Evolutionary conservation across 164 flowering plant species (phyloP).

Genomic region (Saururus chinensis): DNA sequence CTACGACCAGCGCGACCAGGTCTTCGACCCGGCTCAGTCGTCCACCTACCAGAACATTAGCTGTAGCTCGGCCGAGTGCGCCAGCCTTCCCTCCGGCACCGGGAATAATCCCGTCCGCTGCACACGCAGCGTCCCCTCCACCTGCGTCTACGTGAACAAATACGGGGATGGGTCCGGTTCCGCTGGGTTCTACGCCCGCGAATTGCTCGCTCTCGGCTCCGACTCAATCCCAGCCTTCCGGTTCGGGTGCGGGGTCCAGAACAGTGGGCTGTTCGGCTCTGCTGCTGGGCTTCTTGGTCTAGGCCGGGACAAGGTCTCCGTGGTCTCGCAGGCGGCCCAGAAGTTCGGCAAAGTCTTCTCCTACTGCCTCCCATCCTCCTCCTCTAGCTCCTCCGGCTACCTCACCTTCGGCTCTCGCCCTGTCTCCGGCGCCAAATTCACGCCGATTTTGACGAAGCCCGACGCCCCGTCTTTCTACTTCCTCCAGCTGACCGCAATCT

Average conservation of each 20-base stretch:
- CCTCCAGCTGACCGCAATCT: constrained; percentile 15
- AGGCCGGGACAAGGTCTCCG: constrained; percentile 19
- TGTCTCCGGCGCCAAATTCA: constrained; percentile 14
- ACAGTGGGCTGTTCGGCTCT: constrained; percentile 26
- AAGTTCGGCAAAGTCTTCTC: constrained; percentile 31
- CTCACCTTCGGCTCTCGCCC: constrained; percentile 29
- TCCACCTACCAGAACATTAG: constrained; percentile 19
- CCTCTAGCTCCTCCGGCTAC: constrained; percentile 29
- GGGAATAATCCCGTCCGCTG: constrained; percentile 17
- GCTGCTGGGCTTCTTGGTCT: constrained; percentile 40
- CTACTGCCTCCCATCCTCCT: constrained; percentile 47
- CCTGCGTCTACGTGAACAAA: constrained; percentile 25
- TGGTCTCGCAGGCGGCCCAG: constrained; percentile 29
- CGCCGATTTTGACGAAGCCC: constrained; percentile 14
- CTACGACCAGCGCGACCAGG: constrained; percentile 21
- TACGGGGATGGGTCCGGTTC: constrained; percentile 34
- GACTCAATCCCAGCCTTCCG: constrained; percentile 18
- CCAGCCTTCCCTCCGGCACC: constrained; percentile 14
- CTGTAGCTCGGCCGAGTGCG: constrained; percentile 21
- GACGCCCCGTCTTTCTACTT: constrained; percentile 22
- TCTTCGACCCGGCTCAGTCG: constrained; percentile 25
- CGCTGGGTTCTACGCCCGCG: constrained; percentile 27
- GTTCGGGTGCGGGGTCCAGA: constrained; percentile 45
- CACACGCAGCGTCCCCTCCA: constrained; percentile 13
- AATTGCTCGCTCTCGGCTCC: constrained; percentile 20